Base-by-base conservation (phyloP, 2,329 filamentous ascomycete genomes). In the Apiospora marii region DNA sequence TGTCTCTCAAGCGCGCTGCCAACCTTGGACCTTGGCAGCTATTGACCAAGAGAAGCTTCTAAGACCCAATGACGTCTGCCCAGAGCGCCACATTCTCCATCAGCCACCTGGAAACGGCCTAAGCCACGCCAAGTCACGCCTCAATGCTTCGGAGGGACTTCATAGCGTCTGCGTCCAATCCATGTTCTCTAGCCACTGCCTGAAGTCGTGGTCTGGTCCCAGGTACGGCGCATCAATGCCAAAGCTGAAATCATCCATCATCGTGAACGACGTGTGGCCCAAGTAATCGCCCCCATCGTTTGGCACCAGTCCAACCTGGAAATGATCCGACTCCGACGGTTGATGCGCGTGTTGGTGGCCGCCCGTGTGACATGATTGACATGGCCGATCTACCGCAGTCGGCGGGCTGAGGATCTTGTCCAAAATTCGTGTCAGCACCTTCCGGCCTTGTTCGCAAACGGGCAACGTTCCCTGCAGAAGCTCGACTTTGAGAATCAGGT, bases 101-200 rank as follows among this genome's bases (percentile, higher is more conserved):
- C n/a, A 68, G 67, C 41, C 67, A 48, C 58, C 30, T 34, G 53
- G 1, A 4, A 34, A 3, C 14, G 30, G 10, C 4, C 67, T 12
- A 27, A 48, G 67, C 67, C 67, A 68, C 46, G 19, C 67, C 24
- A 68, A 41, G 7, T 46, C 44, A 7, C 49, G 14, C 19, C 16
- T 49, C 30, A 7, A 48, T 48, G 37, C 37, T 41, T 41, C 8
- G 37, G 37, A 41, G 37, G 37, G 37, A 41, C 37, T 72, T 51
- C 68, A 73, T 67, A 73, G 72, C 41, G 78, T 75, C 12, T 73
- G 74, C 58, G 80, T 80, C 80, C 80, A 82, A 61, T 81, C 79
- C 73, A 80, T 77, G 46, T 76, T 78, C 69, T 81, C 80, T 2
- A 83, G 75, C 81, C 79, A 82, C 44, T 80, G 78, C 77, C 81